These are phyloP conservation scores for Eucalyptus melliodora DNA, from an alignment of 345 rosid species.

Conservation along the genomic window DNA sequence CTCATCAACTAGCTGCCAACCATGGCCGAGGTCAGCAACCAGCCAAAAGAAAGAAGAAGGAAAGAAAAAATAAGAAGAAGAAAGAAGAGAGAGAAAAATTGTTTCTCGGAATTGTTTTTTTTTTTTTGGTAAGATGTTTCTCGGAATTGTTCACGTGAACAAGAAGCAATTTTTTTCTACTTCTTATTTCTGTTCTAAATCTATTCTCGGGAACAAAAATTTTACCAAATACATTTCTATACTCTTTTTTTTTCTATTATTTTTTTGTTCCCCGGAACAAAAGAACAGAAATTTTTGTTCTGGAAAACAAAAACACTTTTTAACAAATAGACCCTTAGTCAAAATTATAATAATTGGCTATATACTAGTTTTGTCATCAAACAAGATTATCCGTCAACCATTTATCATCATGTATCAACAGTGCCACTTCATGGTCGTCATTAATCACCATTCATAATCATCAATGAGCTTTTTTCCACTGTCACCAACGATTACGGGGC, in stretches of 20 bases:
- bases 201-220: rapidly evolving
- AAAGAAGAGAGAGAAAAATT: no score
- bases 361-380: not conserved
- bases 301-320: no score
- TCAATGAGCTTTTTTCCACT: not conserved
- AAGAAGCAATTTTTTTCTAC: no score
- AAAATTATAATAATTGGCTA: not conserved
- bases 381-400: not conserved
- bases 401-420: not conserved
- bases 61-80: no score
- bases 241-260: no score
- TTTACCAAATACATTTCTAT: rapidly evolving
- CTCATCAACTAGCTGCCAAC: rapidly evolving
- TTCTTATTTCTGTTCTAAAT: no score
- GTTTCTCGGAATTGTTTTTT: no score
- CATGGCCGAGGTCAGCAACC: no score
- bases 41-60: no score
- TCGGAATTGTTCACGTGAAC: rapidly evolving
- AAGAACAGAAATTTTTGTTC: no score
- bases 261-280: rapidly evolving
- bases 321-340: not conserved
- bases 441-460: not conserved
- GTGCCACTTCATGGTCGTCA: not conserved
- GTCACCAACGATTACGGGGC: not conserved
- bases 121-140: no score